Conservation (phyloP, 441 rosid genomes). For the Aleurites moluccanus region DNA sequence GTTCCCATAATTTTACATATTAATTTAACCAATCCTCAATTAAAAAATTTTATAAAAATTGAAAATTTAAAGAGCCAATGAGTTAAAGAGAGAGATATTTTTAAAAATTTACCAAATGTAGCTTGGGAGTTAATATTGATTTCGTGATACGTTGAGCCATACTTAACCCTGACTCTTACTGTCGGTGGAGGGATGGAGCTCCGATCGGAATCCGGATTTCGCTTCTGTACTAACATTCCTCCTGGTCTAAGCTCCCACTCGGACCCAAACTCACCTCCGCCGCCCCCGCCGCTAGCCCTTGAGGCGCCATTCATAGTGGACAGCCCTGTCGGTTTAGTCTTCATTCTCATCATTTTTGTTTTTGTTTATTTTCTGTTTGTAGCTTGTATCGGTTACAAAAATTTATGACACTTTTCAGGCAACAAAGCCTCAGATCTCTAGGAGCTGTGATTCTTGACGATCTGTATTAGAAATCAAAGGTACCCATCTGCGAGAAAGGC, state of each 20-base stretch:
- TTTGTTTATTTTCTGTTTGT: not conserved
- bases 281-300: slow-evolving; percentile 31
- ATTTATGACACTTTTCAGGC: not conserved
- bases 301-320: slow-evolving; percentile 43
- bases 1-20: slow-evolving; percentile 11
- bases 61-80: too few relatives aligned
- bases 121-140: slow-evolving; percentile 79
- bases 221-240: slow-evolving; percentile 95
- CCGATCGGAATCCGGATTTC: slow-evolving; percentile 70
- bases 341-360: slow-evolving; percentile 70
- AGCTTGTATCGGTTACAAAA: slow-evolving; percentile 12
- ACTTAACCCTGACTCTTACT: slow-evolving; percentile 86
- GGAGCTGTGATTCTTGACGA: slow-evolving; percentile 25
- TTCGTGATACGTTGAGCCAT: slow-evolving; percentile 79
- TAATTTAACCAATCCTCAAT: not conserved
- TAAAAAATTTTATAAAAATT: too few relatives aligned
- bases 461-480: slow-evolving; percentile 39
- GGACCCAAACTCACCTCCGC: slow-evolving; percentile 27
- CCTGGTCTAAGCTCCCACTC: slow-evolving; percentile 98
- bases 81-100: not conserved
- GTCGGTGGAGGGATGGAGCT: slow-evolving; percentile 69
- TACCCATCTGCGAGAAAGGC: slow-evolving; percentile 37
- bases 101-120: slow-evolving; percentile 64
- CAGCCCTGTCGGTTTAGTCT: slow-evolving; percentile 49
- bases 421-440: slow-evolving; percentile 43